A percentile compares a stretch with the other conserved stretches of the same genome.
Conservation (phyloP, 2,329 filamentous ascomycete species). For the Didymella glomerata region DNA sequence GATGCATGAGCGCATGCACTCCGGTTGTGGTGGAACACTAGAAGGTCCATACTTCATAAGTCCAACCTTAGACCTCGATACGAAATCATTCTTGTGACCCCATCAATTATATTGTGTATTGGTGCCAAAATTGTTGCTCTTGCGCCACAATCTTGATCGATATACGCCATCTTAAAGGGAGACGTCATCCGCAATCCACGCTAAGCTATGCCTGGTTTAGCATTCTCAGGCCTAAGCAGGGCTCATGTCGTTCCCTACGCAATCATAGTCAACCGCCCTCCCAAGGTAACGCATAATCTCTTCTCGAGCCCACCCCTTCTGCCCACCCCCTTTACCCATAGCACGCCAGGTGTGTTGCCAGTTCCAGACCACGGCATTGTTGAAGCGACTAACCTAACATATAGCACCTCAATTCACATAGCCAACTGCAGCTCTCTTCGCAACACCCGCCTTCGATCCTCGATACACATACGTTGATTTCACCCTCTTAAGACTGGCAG, state of each 20-base stretch:
- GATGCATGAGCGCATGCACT: slow-evolving; percentile 16
- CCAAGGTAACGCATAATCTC: not conserved
- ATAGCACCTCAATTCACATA: slow-evolving; percentile 9
- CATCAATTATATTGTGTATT: not conserved
- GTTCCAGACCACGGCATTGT: not conserved
- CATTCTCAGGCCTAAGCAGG: slow-evolving; percentile 30
- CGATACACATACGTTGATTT: not conserved
- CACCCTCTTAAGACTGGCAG: not conserved
- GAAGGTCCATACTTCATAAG: not conserved
- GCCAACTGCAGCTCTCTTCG: not conserved
- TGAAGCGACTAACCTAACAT: slow-evolving; percentile 17
- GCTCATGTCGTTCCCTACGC: slow-evolving; percentile 16
- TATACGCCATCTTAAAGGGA: slow-evolving; percentile 31
- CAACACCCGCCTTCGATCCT: not conserved
- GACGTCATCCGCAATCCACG: slow-evolving; percentile 37
- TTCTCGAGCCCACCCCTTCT: not conserved
- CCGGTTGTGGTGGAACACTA: not conserved
- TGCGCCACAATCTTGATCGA: slow-evolving; percentile 7
- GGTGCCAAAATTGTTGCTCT: not conserved
- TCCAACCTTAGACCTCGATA: not conserved
- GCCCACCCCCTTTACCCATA: not conserved
- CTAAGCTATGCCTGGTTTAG: slow-evolving; percentile 27
- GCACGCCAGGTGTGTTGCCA: not conserved
- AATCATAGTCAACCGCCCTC: too few relatives aligned
- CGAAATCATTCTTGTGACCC: not conserved